Evolutionary conservation across 1,284 basidiomycete species (phyloP), one percentile per base, ranked within the genome.

Genomic region (Melanopsichium pennsylvanicum): DNA sequence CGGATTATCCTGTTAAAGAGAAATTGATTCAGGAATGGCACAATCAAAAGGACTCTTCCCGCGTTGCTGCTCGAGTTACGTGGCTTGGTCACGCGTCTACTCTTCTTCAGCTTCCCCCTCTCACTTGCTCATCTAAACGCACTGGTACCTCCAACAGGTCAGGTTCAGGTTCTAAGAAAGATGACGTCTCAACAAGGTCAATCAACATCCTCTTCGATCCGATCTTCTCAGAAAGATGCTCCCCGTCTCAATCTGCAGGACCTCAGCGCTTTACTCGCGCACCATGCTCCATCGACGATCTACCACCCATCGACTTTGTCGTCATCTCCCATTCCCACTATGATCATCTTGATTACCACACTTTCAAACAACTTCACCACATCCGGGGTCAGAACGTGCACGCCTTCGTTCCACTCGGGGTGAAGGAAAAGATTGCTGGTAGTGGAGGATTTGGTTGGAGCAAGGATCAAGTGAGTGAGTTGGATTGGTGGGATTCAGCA

Each of bases 321-420:
- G 27, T 72, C 26, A 80, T 80, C 46, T 76, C 74, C 10, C 78
- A 80, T 60, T 75, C 72, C 36, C 78, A 80, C 54, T 80, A 76
- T 49, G 78, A 80, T 54, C 78, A 80, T 50, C 67, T 80, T 22
- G 78, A 80, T 60, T 59, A 55, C 22, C 55, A 63, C 34, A 74
- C 74, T 8, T 64, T 79, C 21, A 38, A 46, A 7, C 34, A 68
- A 18, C 68, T 80, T 11, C 74, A 50, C 37, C 34, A 62, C 5
- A 16, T 27, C 0, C 62, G 67, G 12, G 35, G 43, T 3, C 46
- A 56, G 2, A 38, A 47, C 15, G 45, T 78, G 7, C 70, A 73
- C 21, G 78, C 78, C 15, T 44, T 79, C 15, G 75, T 75, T 11
- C 72, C 72, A 13, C 60, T 80, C 1, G 75, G 75, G 0, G 66